These are phyloP conservation scores for Sanghuangporus baumii DNA, from an alignment of 1,284 basidiomycete species.

Conservation along the genomic window DNA sequence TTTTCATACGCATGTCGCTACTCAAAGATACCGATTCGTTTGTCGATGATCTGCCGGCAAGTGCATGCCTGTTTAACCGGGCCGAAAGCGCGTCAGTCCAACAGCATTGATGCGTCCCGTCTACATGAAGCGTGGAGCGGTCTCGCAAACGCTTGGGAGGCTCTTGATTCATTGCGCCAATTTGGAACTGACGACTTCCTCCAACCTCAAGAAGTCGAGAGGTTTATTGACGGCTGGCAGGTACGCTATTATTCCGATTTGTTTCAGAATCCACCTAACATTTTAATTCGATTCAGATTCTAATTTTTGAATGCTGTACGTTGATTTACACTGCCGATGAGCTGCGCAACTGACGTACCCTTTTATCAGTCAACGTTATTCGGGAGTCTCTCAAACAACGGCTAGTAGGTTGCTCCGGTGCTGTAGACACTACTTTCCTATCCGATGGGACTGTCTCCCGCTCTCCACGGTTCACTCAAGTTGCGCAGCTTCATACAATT, in stretches of 20 bases:
- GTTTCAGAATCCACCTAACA: neutral
- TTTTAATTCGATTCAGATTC: slow-evolving; percentile 43
- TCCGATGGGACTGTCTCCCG: slow-evolving; percentile 23
- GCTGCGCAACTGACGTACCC: neutral
- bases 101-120: slow-evolving; percentile 53
- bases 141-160: slow-evolving; percentile 77
- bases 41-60: slow-evolving; percentile 66
- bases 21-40: slow-evolving; percentile 60
- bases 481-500: slow-evolving; percentile 41
- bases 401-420: slow-evolving; percentile 27
- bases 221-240: slow-evolving; percentile 66
- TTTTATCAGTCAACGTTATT: slow-evolving; percentile 52
- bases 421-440: slow-evolving; percentile 23
- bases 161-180: slow-evolving; percentile 61
- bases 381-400: slow-evolving; percentile 58
- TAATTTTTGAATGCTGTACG: slow-evolving; percentile 76
- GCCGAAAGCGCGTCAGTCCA: slow-evolving; percentile 54
- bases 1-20: slow-evolving; percentile 37
- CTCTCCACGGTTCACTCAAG: slow-evolving; percentile 32
- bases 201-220: slow-evolving; percentile 53
- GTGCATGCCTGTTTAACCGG: slow-evolving; percentile 75
- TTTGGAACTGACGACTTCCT: slow-evolving; percentile 34
- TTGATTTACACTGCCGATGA: slow-evolving; percentile 12
- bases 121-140: slow-evolving; percentile 74
- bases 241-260: slow-evolving; percentile 31